Evolutionary conservation across 129 eudicot genomes (phyloP), one percentile per base, ranked within the genome.

Genomic region (Flaveria sonorensis): DNA sequence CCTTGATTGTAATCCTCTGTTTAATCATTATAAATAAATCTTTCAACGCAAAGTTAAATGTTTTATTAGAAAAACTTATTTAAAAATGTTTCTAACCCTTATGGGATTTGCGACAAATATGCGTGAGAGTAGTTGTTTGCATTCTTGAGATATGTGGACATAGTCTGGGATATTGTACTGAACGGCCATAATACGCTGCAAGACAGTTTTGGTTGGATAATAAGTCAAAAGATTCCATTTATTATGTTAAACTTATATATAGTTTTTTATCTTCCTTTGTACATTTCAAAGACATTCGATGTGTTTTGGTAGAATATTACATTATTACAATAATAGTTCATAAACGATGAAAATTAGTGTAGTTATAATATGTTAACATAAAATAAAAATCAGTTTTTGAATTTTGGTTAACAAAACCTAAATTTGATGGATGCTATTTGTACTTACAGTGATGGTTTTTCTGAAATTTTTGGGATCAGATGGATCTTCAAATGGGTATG

Each of bases 401-500:
- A 36, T 30, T 28, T 28, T 28, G 32, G 32, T 28, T 28, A 59
- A 59, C 1, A 3, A 1, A 2, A 1, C 2, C 12, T 9, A 6
- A 20, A 43, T 45, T 23, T 6, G 3, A 53, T 3, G n/a, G 2
- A 63, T 63, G 2, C 9, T 45, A 23, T 11, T 13, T 14, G 7
- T 21, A 74, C 84, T 86, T 73, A 90, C 96, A 0, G 84, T 61
- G 43, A 90, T 90, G 3, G 93, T 88, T 81, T 90, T 90, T 55
- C 93, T 80, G 81, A 90, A 86, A 73, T 90, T 90, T 71, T 86
- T 90, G 2, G 93, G 91, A 53, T 90, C 96, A 46, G 83, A 77
- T 1, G 89, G 89, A 47, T 90, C 96, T 88, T 90, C 96, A 53
- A 90, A 90, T 79, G 96, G 96, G 75, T 90, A 90, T 26, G 89